Evolutionary conservation across 1,139 yeast genomes (phyloP), one percentile per base, ranked within the genome.

Genomic region (Yamadazyma aaseri): DNA sequence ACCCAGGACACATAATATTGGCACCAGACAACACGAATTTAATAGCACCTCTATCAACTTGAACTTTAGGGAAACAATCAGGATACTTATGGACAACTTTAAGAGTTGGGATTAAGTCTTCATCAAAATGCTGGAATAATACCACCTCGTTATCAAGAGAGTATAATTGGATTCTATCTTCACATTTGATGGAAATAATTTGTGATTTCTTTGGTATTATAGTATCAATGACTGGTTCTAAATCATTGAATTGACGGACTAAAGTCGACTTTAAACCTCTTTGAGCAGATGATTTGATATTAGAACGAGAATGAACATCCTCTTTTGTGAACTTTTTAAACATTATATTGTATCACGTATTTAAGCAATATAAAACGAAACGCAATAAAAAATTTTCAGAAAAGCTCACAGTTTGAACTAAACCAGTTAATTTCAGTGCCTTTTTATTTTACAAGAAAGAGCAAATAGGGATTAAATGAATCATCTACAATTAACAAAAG

Each of bases 1-100:
- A 71, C 17, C 98, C 98, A 4, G 97, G 97, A 63, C 97, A 90
- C 97, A 89, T 90, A 50, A 90, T 85, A 54, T 89, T 89, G 21
- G 97, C 97, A 35, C 97, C 97, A 2, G 95, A 84, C 23, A 90
- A 66, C 15, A 90, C 95, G 53, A 90, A 90, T 61, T 90, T 90
- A 55, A 90, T 89, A 33, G 97, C 98, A 39, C 98, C 98, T 58
- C 97, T 75, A 55, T 90, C 98, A 8, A 90, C 97, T 52, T 82
- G 86, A 23, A 90, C 95, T 28, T 76, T 67, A 21, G 97, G 97
- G 63, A 90, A 89, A 24, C 81, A 76, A 7, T 73, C 71, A 6
- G 96, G 95, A 52, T 80, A 86, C 56, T 81, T 81, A 62, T 90
- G 97, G 18, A 90, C 89, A 13, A 86, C 63, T 47, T 71, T 73